Evolutionary conservation across 306 rosid genomes (phyloP).

Genomic region (Trifolium repens): DNA sequence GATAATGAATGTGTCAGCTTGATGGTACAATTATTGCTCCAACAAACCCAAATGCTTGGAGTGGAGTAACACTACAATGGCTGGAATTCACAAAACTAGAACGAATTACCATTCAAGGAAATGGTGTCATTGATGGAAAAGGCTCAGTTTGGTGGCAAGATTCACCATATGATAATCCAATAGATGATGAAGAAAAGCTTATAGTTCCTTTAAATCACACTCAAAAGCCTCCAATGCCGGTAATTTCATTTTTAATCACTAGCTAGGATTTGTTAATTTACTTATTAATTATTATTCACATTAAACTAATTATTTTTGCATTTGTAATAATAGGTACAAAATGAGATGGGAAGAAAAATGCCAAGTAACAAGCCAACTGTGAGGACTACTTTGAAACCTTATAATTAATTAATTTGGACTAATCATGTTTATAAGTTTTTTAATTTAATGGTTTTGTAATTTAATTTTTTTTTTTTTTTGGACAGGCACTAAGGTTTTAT

Average conservation of each 20-base stretch:
- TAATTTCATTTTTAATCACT: conserved; percentile 36
- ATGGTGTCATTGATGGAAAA: conserved; percentile 83
- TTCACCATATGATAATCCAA: conserved; percentile 63
- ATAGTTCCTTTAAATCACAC: conserved; percentile 67
- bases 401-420: not conserved
- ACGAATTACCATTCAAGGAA: conserved; percentile 84
- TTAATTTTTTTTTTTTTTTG: conserved; percentile 28
- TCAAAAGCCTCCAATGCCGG: conserved; percentile 69
- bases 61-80: conserved; percentile 81
- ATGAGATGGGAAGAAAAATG: conserved; percentile 72
- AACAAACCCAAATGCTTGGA: conserved; percentile 74
- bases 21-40: conserved; percentile 95
- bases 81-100: conserved; percentile 76
- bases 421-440: conserved; percentile 4
- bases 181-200: conserved; percentile 79
- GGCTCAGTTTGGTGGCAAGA: conserved; percentile 97
- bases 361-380: conserved; percentile 91
- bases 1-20: conserved; percentile 53
- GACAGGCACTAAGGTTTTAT: conserved; percentile 87
- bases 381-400: conserved; percentile 47
- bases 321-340: conserved; percentile 62
- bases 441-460: conserved; percentile 40
- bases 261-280: not conserved
- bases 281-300: not conserved
- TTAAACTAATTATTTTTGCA: conserved; percentile 27